A percentile compares a stretch with the other conserved stretches of the same genome.
Evolutionary conservation across 805 yeast genomes (phyloP).

Genomic region (Saccharomycopsis malanga): DNA sequence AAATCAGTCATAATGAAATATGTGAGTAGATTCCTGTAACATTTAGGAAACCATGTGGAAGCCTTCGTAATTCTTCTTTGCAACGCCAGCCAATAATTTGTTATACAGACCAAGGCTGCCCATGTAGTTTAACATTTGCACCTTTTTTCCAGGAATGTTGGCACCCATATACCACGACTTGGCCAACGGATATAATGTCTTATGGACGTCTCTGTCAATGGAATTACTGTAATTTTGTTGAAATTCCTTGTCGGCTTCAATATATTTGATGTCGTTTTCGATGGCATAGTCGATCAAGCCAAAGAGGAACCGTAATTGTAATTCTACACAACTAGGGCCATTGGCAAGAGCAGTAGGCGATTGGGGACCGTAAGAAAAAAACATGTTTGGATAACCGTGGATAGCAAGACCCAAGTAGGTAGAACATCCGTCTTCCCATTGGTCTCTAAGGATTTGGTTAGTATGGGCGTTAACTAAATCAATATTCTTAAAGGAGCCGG

Average conservation of each 20-base stretch:
- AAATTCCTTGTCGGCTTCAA: constrained; percentile 24
- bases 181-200: constrained; percentile 25
- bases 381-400: constrained; percentile 28
- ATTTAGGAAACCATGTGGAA: background rate
- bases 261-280: constrained; percentile 15
- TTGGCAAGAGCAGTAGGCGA: constrained; percentile 29
- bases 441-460: constrained; percentile 20
- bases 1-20: no score
- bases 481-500: constrained; percentile 26
- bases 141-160: constrained; percentile 28
- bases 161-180: constrained; percentile 30
- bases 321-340: constrained; percentile 27
- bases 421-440: constrained; percentile 17
- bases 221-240: constrained; percentile 23
- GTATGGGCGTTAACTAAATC: constrained; percentile 21
- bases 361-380: constrained; percentile 29
- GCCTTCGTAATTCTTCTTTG: constrained; percentile 11
- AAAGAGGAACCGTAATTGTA: constrained; percentile 25
- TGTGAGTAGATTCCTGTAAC: no score
- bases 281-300: constrained; percentile 21
- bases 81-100: constrained; percentile 11
- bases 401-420: constrained; percentile 27
- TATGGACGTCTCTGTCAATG: constrained; percentile 23
- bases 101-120: constrained; percentile 25
- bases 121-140: constrained; percentile 25